Evolutionary conservation across 345 rosid genomes (phyloP), one percentile per base, ranked within the genome.

Genomic region (Hirschfeldia incana): DNA sequence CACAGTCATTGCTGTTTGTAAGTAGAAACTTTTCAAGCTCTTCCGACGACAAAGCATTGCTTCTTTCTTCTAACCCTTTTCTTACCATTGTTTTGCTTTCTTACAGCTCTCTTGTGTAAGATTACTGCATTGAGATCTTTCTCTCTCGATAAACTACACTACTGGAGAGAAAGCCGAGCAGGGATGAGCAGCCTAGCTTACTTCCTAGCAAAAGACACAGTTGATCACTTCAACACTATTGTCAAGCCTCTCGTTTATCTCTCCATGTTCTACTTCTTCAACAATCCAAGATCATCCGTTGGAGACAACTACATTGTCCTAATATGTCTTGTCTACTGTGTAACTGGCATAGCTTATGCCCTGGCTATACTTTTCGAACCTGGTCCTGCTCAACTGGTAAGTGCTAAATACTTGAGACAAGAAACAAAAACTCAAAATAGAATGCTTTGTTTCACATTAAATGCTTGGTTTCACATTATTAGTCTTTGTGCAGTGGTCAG

Each of bases 251-350:
- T 93, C 8, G 97, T 93, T 76, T 92, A 89, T 78, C 88, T 93
- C 65, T 93, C 99, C 9, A 96, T 96, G 99, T 92, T 93, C 85
- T 96, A 93, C 88, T 96, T 88, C 90, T 96, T 92, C 94, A 96
- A 93, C 89, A 93, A 89, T 76, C 99, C 97, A 6, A 83, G 97
- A 84, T 93, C 99, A 69, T 79, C 90, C 29, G 86, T 93, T 2
- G 37, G 66, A 0, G 99, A 92, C 80, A 93, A 96, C 62, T 96
- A 96, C 67, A 7, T 87, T 4, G 98, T 96, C 81, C 69, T 96
- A 70, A 44, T 87, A 68, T 91, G 97, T 79, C 89, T 96, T 36
- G 98, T 96, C 17, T 96, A 96, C 73, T 96, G 98, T 51, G 97
- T 96, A 30, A 92, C 97, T 3, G 98, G 99, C 27, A 86, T 96